These are phyloP conservation scores for Cryptococcus sp. DNA, from an alignment of 1,284 basidiomycete species.

Conservation along the genomic window DNA sequence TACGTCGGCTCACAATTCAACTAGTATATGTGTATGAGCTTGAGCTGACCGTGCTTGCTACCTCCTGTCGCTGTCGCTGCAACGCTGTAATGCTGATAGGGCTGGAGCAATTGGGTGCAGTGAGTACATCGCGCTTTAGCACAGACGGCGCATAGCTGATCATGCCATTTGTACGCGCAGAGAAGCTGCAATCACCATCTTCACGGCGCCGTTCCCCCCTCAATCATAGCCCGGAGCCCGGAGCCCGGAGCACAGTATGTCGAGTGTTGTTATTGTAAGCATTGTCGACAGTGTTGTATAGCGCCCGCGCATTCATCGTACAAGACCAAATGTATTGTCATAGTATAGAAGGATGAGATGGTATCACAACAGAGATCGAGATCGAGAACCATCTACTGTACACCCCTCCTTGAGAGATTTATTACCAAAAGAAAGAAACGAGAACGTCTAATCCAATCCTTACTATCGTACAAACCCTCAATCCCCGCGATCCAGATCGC, in stretches of 20 bases:
- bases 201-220: constrained; percentile 25
- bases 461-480: no score
- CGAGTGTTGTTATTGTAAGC: no score
- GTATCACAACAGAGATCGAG: no score
- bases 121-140: constrained; percentile 14
- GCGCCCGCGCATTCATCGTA: no score
- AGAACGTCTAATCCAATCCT: no score
- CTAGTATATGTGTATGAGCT: background rate
- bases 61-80: background rate
- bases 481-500: no score
- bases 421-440: no score
- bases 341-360: no score
- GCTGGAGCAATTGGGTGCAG: constrained; percentile 40
- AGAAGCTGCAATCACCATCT: constrained; percentile 34
- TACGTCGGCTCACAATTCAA: constrained; percentile 23
- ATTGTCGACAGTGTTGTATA: no score
- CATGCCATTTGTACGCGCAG: constrained; percentile 6
- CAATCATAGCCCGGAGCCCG: background rate
- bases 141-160: background rate
- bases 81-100: constrained; percentile 17
- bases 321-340: background rate
- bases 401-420: no score
- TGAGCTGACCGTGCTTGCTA: background rate
- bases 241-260: no score
- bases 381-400: no score